These are phyloP conservation scores for Mortierella sp. DNA, from an alignment of 371 early-diverging fungal genomes.

Conservation along the genomic window DNA sequence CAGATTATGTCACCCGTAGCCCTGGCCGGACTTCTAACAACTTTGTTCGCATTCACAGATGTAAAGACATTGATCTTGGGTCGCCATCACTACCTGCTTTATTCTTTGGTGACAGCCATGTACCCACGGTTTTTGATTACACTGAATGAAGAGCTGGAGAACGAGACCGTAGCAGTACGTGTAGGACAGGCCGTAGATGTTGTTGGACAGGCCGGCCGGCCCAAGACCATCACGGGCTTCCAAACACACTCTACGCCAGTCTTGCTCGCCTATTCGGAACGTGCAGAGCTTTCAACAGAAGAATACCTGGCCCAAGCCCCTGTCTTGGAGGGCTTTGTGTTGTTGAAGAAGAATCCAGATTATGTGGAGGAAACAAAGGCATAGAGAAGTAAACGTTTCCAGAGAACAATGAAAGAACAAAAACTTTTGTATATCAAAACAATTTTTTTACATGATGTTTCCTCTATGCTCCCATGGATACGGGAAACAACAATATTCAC, in stretches of 20 bases:
- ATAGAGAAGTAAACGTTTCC: constrained; percentile 31
- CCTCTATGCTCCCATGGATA: background rate
- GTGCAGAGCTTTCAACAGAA: constrained; percentile 98
- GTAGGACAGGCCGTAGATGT: constrained; percentile 99
- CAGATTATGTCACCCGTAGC: constrained; percentile 92
- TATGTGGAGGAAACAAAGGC: constrained; percentile 81
- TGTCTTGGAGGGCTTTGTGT: constrained; percentile 95
- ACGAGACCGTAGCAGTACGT: constrained; percentile 87
- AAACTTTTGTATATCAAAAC: background rate
- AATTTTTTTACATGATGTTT: constrained; percentile 2
- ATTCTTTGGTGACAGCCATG: constrained; percentile 93
- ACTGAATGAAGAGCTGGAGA: constrained; percentile 87
- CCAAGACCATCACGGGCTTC: constrained; percentile 98
- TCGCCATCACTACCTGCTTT: constrained; percentile 93
- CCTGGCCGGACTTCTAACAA: constrained; percentile 90
- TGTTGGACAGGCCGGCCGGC: constrained; percentile 99
- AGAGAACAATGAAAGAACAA: constrained; percentile 3
- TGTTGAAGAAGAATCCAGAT: constrained; percentile 94
- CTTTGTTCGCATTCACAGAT: constrained; percentile 91
- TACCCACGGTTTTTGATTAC: constrained; percentile 98
- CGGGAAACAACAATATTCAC: background rate
- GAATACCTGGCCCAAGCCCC: constrained; percentile 89
- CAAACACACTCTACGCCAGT: constrained; percentile 99
- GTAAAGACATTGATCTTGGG: constrained; percentile 88
- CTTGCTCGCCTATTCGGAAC: constrained; percentile 94